Evolutionary conservation across 106 monocot species (phyloP), one percentile per base, ranked within the genome.

Genomic region (Gastrodia elata): DNA sequence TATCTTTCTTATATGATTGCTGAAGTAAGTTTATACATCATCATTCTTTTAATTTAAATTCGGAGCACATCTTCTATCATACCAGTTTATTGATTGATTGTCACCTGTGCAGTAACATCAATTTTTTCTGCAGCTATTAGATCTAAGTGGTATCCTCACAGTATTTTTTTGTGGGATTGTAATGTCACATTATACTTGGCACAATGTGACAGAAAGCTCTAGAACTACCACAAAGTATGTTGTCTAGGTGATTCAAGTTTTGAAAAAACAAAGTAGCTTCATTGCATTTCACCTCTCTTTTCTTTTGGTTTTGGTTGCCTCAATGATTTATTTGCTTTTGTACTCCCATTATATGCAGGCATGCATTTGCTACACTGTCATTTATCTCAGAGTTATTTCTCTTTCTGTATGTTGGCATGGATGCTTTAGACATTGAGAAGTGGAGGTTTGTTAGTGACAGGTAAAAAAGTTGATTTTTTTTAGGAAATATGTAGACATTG

Each of bases 1-100:
- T 84, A 84, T 64, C 84, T 84, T 14, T 84, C 84, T 26, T 84
- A 84, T 59, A 87, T 87, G 90, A 76, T 97, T 25, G 92, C 96
- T 69, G 92, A 97, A 75, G 96, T 97, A 65, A 83, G 79, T 65
- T 40, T 83, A 2, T 52, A n/a, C n/a, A 68, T 39, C 10, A n/a
- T 37, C n/a, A 38, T 57, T 13, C 32, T 20, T 16, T 13, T 38
- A 73, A 20, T 14, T 72, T 36, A 56, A 55, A 55, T 36, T 11
- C 27, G 22, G 9, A 39, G 69, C n/a, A 7, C n/a, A n/a, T n/a
- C n/a, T n/a, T n/a, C 1, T 20, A 27, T 52, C 7, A 7, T 52
- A 7, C 52, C 52, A 52, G 9, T 39, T 40, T 9, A 22, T 70
- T 34, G 32, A 18, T 27, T 2, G 4, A 71, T 42, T 25, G 4